Percentiles rank a stretch among this genome's conserved stretches.
Conservation (phyloP, 2,329 filamentous ascomycete genomes). For the Fusarium staphyleae region DNA sequence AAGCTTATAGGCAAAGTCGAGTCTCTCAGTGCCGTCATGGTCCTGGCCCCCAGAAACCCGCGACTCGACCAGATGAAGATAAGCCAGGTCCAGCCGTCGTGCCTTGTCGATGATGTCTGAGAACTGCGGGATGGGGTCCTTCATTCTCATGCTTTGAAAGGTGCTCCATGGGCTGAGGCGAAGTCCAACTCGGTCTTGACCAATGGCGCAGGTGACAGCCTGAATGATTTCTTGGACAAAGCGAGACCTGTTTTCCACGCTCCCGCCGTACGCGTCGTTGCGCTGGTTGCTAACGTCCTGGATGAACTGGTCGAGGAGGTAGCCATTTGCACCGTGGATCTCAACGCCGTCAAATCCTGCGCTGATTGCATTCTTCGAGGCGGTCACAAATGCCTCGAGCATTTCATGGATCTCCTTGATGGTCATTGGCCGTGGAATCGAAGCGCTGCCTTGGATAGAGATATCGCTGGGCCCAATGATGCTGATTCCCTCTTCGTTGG, state of each 20-base stretch:
- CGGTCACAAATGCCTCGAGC: slow-evolving; percentile 63
- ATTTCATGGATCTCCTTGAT: slow-evolving; percentile 68
- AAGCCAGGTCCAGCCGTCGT: slow-evolving; percentile 62
- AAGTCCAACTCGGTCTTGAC: slow-evolving; percentile 60
- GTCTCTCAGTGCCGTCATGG: slow-evolving; percentile 44
- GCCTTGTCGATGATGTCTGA: slow-evolving; percentile 60
- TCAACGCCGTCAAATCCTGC: slow-evolving; percentile 78
- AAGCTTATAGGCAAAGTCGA: slow-evolving; percentile 46
- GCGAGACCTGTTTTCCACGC: slow-evolving; percentile 58
- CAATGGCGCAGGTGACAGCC: slow-evolving; percentile 49
- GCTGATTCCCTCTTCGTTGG: slow-evolving; percentile 39
- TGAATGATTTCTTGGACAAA: slow-evolving; percentile 59
- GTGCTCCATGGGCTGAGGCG: slow-evolving; percentile 66
- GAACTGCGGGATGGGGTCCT: slow-evolving; percentile 69
- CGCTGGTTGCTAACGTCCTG: slow-evolving; percentile 58
- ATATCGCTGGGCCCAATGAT: slow-evolving; percentile 42
- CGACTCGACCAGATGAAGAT: slow-evolving; percentile 68
- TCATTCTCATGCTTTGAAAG: slow-evolving; percentile 71
- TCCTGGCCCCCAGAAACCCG: slow-evolving; percentile 56
- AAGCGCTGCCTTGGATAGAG: slow-evolving; percentile 53
- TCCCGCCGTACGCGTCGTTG: slow-evolving; percentile 60
- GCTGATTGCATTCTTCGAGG: slow-evolving; percentile 61
- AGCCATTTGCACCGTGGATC: slow-evolving; percentile 63
- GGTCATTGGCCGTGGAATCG: slow-evolving; percentile 68
- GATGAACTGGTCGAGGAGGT: slow-evolving; percentile 68